phyloP scores from a whole-genome alignment of 2,329 filamentous ascomycete species.

The Exutisphaerella laricina region DNA sequence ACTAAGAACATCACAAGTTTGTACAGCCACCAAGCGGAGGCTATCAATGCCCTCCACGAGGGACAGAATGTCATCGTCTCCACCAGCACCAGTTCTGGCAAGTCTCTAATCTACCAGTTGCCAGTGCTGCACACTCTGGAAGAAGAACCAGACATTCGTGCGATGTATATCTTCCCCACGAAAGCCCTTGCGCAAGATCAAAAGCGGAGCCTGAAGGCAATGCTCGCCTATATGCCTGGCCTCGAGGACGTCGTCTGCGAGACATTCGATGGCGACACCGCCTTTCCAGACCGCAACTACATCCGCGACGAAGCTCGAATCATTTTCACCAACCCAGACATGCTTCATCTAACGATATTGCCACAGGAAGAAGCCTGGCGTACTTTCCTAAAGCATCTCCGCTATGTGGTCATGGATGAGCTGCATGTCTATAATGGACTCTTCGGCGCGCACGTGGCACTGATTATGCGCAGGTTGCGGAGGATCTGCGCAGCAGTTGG shows the following conservation, averaged over 20 bases:
- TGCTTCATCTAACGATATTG: constrained; percentile 90
- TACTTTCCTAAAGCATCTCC: constrained; percentile 78
- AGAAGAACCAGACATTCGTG: constrained; percentile 66
- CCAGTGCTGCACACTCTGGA: constrained; percentile 86
- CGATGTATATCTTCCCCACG: constrained; percentile 97
- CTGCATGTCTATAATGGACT: constrained; percentile 95
- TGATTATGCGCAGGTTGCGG: constrained; percentile 85
- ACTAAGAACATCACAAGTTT: constrained; percentile 78
- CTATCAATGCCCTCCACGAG: constrained; percentile 78
- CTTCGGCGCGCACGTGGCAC: constrained; percentile 87
- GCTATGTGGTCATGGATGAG: constrained; percentile 79
- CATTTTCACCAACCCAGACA: constrained; percentile 97
- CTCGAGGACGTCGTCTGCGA: constrained; percentile 74
- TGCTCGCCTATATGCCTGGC: constrained; percentile 73
- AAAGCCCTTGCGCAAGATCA: constrained; percentile 97
- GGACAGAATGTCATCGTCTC: constrained; percentile 86
- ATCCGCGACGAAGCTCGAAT: constrained; percentile 87
- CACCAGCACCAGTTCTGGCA: constrained; percentile 93
- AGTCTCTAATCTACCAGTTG: constrained; percentile 96
- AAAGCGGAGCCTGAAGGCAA: constrained; percentile 75
- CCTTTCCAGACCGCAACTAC: constrained; percentile 67
- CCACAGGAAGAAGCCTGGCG: constrained; percentile 90
- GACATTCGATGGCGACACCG: constrained; percentile 93
- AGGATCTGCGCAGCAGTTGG: constrained; percentile 86
- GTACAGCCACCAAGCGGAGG: constrained; percentile 88